Evolutionary conservation across 805 yeast genomes (phyloP).

Genomic region (Candida vartiovaarae): DNA sequence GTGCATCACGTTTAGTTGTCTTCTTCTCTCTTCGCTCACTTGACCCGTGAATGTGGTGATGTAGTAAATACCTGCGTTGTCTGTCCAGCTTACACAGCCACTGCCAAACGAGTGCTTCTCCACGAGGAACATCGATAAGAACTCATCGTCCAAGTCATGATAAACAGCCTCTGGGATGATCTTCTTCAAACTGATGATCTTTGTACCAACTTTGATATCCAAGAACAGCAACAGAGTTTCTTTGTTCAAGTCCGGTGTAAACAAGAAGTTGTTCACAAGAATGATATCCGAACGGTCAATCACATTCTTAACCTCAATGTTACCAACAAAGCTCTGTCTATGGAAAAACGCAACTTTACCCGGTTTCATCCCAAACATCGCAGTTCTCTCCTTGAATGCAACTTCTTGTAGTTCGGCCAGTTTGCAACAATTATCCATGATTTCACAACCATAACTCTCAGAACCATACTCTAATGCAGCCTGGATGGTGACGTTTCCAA

Average conservation of each 20-base stretch:
- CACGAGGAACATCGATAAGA: constrained; percentile 60
- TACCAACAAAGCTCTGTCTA: constrained; percentile 65
- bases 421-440: constrained; percentile 75
- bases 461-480: constrained; percentile 86
- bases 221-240: constrained; percentile 59
- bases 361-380: constrained; percentile 55
- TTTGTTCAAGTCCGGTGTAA: constrained; percentile 66
- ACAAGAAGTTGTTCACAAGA: constrained; percentile 76
- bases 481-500: constrained; percentile 85
- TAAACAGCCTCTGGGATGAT: constrained; percentile 72
- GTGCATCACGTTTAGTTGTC: constrained; percentile 27
- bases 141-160: constrained; percentile 45
- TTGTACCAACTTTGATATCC: constrained; percentile 65
- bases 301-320: constrained; percentile 44
- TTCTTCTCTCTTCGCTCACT: constrained; percentile 13
- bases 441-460: constrained; percentile 81
- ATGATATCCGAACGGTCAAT: constrained; percentile 63
- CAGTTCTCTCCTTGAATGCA: constrained; percentile 53
- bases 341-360: constrained; percentile 54
- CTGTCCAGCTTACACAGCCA: constrained; percentile 85
- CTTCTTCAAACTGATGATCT: constrained; percentile 71
- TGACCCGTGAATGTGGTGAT: constrained; percentile 40
- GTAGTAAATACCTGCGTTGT: constrained; percentile 68
- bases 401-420: constrained; percentile 53
- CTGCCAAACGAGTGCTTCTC: constrained; percentile 56